Base-by-base conservation (phyloP, 805 yeast genomes). In the Jamesozyma rosinii region DNA sequence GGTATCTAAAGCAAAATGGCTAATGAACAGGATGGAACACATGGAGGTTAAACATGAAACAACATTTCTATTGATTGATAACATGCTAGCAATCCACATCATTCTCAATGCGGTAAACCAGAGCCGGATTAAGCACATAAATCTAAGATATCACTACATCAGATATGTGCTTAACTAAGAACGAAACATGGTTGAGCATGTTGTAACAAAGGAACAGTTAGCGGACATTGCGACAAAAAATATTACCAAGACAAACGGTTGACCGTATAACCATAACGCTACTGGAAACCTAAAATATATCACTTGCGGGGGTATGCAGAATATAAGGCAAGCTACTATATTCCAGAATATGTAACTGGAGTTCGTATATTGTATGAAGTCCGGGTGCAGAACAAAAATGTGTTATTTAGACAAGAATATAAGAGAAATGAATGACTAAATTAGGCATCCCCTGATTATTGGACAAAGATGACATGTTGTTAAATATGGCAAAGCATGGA, bases 1-100 rank as follows among this genome's bases (percentile, higher is more conserved):
- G 2, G 42, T 24, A 2, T 19, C 13, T 18, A 43, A 43, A 39
- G 26, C 29, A 3, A n/a, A 13, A 29, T 43, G 45, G 37, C 15
- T 44, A 5, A 6, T 3, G 3, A 15, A 44, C 17, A 14, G 40
- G 8, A 22, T 34, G 5, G 15, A 32, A 21, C 15, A 21, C n/a
- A 38, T 44, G 38, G 22, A 21, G n/a, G 13, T 33, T 5, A n/a
- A n/a, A 33, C 10, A 10, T 33, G n/a, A 8, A 33, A 13, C 13
- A 5, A n/a, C 33, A 6, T 5, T 30, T 4, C 4, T 11, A 6
- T 30, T 14, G 5, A 17, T 30, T 30, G 33, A 30, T 30, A 30
- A 30, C 14, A 30, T 30, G 33, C 33, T 17, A 10, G 13, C 33
- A 30, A 30, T 30, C 5, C 33, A 30, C 15, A 30, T 30, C 5